Base-by-base conservation (phyloP, 148 eudicot genomes). In the Simmondsia chinensis region DNA sequence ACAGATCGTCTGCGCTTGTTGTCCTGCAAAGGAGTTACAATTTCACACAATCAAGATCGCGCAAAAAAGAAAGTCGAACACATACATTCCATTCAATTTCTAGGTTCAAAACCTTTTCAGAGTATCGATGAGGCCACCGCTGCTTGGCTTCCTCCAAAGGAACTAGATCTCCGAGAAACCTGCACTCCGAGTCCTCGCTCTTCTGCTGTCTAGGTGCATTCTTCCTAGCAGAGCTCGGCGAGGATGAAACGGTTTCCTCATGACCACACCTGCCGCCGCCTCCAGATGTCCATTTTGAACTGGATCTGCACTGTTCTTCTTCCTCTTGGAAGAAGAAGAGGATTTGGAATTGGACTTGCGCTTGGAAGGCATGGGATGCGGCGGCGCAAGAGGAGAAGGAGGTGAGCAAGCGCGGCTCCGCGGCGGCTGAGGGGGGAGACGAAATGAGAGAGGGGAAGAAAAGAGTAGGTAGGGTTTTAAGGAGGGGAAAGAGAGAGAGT, bases 61-160 rank as follows among this genome's bases (percentile, higher is more conserved):
- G 7, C n/a, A n/a, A 15, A 39, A 30, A 7, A 53, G 14, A 15
- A 50, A 38, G 25, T 6, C 20, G 4, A 19, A 27, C 4, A 11
- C 2, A 52, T 10, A 3, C 18, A 15, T 15, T 23, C n/a, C 40
- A 39, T 48, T 30, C 25, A 6, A 49, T 33, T 30, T 6, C 1
- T 6, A 3, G 7, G 9, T 1, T 2, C 19, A n/a, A 2, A 4
- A 65, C 68, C 67, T 42, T 29, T 7, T 20, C 44, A 7, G 11
- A 9, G 52, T 73, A 78, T 0, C 85, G 74, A 39, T 48, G 64
- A 13, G 77, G 80, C 85, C 85, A 78, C 0, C 80, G 60, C 12
- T 34, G 48, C 6, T 12, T 37, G 10, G 85, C 85, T 8, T 63
- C 74, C 15, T 66, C 72, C 0, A 16, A 30, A 0, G 77, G 56